Conservation (phyloP, 306 rosid genomes). For the Ormosia semicastrata region DNA sequence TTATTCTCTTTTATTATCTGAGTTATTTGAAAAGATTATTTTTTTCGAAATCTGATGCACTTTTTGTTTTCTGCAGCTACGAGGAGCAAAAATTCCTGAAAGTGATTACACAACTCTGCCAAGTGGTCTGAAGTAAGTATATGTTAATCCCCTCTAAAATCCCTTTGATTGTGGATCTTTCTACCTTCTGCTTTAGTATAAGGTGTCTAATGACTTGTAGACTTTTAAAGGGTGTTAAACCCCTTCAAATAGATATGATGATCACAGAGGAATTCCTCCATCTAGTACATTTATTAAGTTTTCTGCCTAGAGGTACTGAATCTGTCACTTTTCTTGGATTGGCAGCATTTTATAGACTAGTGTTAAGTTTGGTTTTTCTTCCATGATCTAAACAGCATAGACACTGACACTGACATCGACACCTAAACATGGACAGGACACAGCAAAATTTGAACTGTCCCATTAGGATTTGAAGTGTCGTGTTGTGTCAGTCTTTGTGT, state of each 20-base stretch:
- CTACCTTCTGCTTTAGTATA: neutral
- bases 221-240: neutral
- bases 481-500: neutral
- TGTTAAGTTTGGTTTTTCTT: neutral
- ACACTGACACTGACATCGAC: neutral
- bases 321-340: neutral
- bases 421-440: neutral
- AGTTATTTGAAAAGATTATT: neutral
- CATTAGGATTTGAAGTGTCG: neutral
- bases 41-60: neutral
- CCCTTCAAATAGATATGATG: neutral
- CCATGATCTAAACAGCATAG: neutral
- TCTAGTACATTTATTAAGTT: neutral
- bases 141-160: neutral
- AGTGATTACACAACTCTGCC: constrained; percentile 85
- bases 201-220: neutral
- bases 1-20: neutral
- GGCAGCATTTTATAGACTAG: neutral
- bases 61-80: constrained; percentile 28
- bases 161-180: constrained; percentile 8
- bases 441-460: neutral
- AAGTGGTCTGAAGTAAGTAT: constrained; percentile 86
- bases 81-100: constrained; percentile 78
- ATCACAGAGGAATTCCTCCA: neutral
- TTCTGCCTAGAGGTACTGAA: neutral